These are phyloP conservation scores for Solanum chmielewskii DNA, from an alignment of 257 asterid species.

Conservation along the genomic window DNA sequence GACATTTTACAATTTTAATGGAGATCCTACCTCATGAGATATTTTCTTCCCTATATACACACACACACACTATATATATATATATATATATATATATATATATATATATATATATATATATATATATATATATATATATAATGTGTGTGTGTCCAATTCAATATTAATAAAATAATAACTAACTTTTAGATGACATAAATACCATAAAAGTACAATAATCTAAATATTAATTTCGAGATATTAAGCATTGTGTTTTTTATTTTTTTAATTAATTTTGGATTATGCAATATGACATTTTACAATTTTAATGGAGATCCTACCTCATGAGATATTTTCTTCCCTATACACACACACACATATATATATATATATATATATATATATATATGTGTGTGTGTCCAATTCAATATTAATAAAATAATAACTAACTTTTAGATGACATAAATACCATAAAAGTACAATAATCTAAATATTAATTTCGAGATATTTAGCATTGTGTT, in stretches of 20 bases:
- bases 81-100: too few relatives aligned
- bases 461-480: too few relatives aligned
- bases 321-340: not conserved
- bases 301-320: not conserved
- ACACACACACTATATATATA: too few relatives aligned
- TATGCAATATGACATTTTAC: not conserved
- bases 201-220: not conserved
- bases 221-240: not conserved
- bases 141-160: not conserved
- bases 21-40: too few relatives aligned
- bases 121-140: too few relatives aligned
- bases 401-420: not conserved
- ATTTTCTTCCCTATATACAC: too few relatives aligned
- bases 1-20: too few relatives aligned
- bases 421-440: not conserved
- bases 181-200: not conserved
- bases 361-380: too few relatives aligned
- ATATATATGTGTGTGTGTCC: not conserved
- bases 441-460: too few relatives aligned
- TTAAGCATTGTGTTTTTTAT: not conserved
- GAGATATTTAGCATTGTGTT: too few relatives aligned
- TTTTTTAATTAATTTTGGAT: not conserved
- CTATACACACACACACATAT: too few relatives aligned
- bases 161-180: not conserved
- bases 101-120: too few relatives aligned